Percentiles rank a stretch among this genome's conserved stretches.
These are phyloP conservation scores for Helotiales sp. DNA, from an alignment of 2,329 filamentous ascomycete species.

Conservation along the genomic window DNA sequence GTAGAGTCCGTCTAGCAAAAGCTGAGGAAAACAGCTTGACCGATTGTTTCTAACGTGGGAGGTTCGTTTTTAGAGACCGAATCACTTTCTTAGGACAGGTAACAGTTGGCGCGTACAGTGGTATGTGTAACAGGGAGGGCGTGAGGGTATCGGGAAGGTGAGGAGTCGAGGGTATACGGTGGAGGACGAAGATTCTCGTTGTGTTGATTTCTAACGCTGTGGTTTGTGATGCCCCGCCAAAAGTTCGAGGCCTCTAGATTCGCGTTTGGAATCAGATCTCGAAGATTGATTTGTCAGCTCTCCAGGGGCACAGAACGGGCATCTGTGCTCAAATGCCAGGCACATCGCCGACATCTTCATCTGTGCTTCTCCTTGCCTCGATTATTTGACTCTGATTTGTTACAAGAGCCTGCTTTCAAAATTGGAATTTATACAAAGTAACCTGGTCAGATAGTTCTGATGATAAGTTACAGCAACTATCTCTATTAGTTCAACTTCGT, in stretches of 20 bases:
- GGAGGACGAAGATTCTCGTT: constrained; percentile 2
- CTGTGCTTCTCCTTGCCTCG: neutral
- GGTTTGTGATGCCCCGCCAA: neutral
- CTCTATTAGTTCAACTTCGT: no score
- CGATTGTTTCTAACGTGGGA: constrained; percentile 43
- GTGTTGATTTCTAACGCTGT: constrained; percentile 16
- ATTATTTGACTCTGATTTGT: no score
- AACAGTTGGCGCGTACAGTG: neutral
- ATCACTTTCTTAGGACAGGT: neutral
- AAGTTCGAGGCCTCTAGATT: constrained; percentile 5
- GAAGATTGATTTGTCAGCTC: neutral
- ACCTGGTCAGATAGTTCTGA: no score
- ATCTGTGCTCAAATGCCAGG: neutral
- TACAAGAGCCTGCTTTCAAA: no score
- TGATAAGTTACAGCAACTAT: no score
- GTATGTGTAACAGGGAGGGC: constrained; percentile 1
- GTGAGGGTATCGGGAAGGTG: neutral
- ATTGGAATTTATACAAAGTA: no score
- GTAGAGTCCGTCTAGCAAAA: constrained; percentile 72
- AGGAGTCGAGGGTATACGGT: neutral
- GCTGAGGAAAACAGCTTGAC: constrained; percentile 93
- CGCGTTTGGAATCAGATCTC: neutral
- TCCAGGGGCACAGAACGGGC: neutral
- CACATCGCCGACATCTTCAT: neutral
- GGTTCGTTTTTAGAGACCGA: neutral